These are phyloP conservation scores for Colletotrichum liriopes DNA, from an alignment of 2,329 filamentous ascomycete species.

Conservation along the genomic window DNA sequence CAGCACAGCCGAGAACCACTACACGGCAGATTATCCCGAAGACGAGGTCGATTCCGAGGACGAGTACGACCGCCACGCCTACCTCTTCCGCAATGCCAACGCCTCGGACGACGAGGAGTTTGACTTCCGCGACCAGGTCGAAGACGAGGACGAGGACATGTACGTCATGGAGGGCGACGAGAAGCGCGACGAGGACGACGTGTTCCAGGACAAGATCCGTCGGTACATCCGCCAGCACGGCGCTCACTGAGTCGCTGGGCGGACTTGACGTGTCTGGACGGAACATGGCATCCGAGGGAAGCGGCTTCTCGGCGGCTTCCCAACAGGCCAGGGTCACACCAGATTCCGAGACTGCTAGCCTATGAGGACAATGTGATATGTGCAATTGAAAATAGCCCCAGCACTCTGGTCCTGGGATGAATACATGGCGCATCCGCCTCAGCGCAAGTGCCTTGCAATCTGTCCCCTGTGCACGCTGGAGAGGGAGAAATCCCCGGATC, in stretches of 20 bases:
- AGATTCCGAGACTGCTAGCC: background rate
- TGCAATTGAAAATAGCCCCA: constrained; percentile 26
- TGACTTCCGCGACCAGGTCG: constrained; percentile 57
- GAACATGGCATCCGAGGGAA: background rate
- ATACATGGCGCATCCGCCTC: background rate
- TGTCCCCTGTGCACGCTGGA: background rate
- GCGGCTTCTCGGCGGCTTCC: background rate
- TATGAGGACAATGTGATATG: constrained; percentile 1
- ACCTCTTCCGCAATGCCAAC: constrained; percentile 68
- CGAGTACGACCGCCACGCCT: constrained; percentile 67
- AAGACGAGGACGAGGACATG: constrained; percentile 53
- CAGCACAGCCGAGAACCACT: constrained; percentile 80
- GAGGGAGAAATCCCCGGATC: background rate
- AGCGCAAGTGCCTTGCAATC: background rate
- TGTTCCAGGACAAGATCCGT: constrained; percentile 46
- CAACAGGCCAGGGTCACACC: background rate
- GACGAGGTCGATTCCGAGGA: constrained; percentile 81
- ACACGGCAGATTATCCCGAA: constrained; percentile 85
- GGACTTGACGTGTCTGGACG: no score
- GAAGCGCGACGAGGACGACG: constrained; percentile 48
- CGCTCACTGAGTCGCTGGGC: background rate
- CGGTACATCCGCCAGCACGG: constrained; percentile 44
- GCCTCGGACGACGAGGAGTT: constrained; percentile 71
- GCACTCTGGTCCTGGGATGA: background rate
- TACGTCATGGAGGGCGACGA: constrained; percentile 58